Evolutionary conservation across 1,139 yeast genomes (phyloP).

Genomic region (Saccharomycopsis hybrid): DNA sequence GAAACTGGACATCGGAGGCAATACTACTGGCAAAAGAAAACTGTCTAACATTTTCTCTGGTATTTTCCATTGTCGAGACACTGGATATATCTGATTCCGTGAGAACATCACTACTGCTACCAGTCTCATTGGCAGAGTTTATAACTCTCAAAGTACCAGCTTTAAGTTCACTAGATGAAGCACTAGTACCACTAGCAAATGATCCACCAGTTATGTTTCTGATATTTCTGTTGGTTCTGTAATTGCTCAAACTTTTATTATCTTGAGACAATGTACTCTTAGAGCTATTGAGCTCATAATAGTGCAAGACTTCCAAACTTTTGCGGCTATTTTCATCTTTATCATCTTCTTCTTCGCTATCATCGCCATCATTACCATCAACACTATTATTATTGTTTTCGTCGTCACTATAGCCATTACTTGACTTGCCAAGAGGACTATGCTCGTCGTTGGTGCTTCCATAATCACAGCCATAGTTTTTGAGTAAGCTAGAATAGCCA

Average conservation of each 20-base stretch:
- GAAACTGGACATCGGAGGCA: conserved; percentile 20
- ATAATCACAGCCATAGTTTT: conserved; percentile 2
- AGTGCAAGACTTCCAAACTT: conserved; percentile 13
- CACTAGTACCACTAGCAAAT: not conserved
- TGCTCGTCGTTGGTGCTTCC: not conserved
- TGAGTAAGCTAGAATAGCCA: conserved; percentile 4
- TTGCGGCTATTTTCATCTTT: too few species aligned
- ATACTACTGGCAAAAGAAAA: conserved; percentile 20
- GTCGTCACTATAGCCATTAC: not conserved
- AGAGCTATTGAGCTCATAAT: conserved; percentile 11
- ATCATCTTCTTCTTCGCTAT: too few species aligned
- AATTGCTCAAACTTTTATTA: not conserved
- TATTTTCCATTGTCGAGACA: not conserved
- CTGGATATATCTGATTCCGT: too few species aligned
- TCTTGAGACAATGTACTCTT: conserved; percentile 3
- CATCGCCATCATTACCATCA: too few species aligned
- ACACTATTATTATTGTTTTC: not conserved
- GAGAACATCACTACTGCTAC: not conserved
- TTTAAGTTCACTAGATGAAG: not conserved
- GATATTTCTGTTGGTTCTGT: not conserved
- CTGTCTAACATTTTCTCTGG: conserved; percentile 2
- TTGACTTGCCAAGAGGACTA: not conserved
- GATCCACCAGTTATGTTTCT: not conserved
- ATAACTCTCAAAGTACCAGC: not conserved
- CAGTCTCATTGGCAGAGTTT: not conserved